Evolutionary conservation across 2,329 filamentous ascomycete species (phyloP).

Genomic region (Ilyonectria robusta): DNA sequence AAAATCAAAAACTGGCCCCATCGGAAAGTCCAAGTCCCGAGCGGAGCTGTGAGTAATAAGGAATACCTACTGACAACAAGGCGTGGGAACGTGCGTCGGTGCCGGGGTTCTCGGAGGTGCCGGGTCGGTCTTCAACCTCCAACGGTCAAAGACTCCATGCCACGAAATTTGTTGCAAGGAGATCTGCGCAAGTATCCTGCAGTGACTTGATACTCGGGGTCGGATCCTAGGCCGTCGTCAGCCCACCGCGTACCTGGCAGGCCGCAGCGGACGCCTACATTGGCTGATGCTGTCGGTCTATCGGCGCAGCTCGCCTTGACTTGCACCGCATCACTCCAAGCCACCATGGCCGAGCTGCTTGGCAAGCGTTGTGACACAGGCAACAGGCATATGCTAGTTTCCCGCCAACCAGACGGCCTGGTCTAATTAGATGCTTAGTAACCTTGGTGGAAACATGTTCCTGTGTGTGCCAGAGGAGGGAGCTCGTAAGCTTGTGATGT

Average conservation of each 20-base stretch:
- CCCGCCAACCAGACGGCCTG: background rate
- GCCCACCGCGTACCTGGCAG: conserved; percentile 14
- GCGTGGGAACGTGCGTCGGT: conserved; percentile 17
- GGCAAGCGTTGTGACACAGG: background rate
- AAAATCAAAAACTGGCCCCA: conserved; percentile 20
- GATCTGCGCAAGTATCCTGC: background rate
- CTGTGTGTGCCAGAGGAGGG: background rate
- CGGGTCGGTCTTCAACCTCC: conserved; percentile 14
- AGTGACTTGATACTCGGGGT: background rate
- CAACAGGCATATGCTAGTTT: background rate
- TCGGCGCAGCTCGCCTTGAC: conserved; percentile 15
- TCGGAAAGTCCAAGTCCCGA: conserved; percentile 27
- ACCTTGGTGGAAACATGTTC: background rate
- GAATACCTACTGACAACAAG: background rate
- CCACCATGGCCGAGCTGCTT: conserved; percentile 9
- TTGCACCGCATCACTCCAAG: conserved; percentile 10
- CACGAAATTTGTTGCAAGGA: conserved; percentile 1
- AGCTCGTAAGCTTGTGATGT: background rate
- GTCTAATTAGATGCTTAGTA: background rate
- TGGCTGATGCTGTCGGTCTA: conserved; percentile 20
- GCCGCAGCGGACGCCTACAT: conserved; percentile 8
- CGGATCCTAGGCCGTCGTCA: conserved; percentile 5
- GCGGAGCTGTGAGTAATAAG: conserved; percentile 15
- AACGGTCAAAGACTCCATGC: background rate
- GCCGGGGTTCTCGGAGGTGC: conserved; percentile 20